A percentile compares a stretch with the other conserved stretches of the same genome.
Evolutionary conservation across 2,329 filamentous ascomycete genomes (phyloP).

Genomic region (Scytalidium sp.): DNA sequence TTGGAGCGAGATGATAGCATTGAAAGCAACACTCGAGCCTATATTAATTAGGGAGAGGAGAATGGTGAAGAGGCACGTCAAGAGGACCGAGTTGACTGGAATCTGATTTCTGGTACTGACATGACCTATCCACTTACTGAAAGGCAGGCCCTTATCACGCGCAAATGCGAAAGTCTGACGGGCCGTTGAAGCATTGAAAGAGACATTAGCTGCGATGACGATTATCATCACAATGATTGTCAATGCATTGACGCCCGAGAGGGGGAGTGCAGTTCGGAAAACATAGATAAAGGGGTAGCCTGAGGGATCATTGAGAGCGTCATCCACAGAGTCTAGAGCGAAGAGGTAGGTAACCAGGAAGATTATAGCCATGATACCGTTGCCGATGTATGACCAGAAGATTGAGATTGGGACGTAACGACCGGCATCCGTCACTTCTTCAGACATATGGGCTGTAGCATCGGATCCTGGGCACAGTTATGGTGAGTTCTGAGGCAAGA

Average conservation of each 20-base stretch:
- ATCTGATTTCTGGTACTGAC: slow-evolving; percentile 32
- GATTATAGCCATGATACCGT: slow-evolving; percentile 40
- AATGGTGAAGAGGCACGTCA: slow-evolving; percentile 8
- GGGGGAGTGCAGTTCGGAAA: slow-evolving; percentile 46
- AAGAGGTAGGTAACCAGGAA: slow-evolving; percentile 28
- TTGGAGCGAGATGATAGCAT: slow-evolving; percentile 46
- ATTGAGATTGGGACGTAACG: slow-evolving; percentile 42
- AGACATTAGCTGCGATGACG: slow-evolving; percentile 32
- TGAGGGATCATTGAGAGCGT: slow-evolving; percentile 34
- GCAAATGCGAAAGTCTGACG: slow-evolving; percentile 38
- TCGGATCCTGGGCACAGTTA: slow-evolving; percentile 3
- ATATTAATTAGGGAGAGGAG: slow-evolving; percentile 39
- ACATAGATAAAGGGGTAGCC: slow-evolving; percentile 47
- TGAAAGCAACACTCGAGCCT: slow-evolving; percentile 45
- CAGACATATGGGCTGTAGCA: slow-evolving; percentile 35
- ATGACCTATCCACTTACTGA: slow-evolving; percentile 32
- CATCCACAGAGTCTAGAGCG: slow-evolving; percentile 27
- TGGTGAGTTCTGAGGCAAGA: neutral
- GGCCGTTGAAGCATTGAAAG: slow-evolving; percentile 28
- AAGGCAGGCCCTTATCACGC: slow-evolving; percentile 38
- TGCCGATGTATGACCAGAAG: slow-evolving; percentile 40
- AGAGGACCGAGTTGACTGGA: slow-evolving; percentile 31
- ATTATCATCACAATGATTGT: slow-evolving; percentile 31
- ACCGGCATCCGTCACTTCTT: slow-evolving; percentile 44
- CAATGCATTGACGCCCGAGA: slow-evolving; percentile 17